Evolutionary conservation across 1,139 yeast genomes (phyloP).

Genomic region (Pichia sp.): DNA sequence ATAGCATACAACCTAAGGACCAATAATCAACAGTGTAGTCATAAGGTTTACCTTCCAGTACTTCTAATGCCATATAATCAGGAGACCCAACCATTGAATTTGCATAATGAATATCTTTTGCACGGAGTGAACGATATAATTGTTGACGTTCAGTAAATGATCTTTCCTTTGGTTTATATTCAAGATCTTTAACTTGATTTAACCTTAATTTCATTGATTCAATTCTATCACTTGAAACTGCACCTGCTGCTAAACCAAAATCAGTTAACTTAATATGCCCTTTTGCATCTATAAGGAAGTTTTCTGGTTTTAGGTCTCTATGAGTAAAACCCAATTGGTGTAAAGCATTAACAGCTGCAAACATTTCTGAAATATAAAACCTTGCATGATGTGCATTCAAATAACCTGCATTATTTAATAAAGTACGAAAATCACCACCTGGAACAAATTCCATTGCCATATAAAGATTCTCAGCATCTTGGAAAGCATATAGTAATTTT

Average conservation of each 20-base stretch:
- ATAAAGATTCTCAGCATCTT: slow-evolving; percentile 82
- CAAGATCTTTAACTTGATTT: slow-evolving; percentile 70
- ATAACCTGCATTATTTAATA: slow-evolving; percentile 87
- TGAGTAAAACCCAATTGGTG: slow-evolving; percentile 96
- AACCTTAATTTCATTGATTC: slow-evolving; percentile 87
- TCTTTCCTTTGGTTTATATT: slow-evolving; percentile 66
- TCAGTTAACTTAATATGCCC: slow-evolving; percentile 97
- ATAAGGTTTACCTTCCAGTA: slow-evolving; percentile 86
- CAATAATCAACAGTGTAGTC: slow-evolving; percentile 97
- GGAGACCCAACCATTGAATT: slow-evolving; percentile 97
- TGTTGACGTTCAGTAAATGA: slow-evolving; percentile 85
- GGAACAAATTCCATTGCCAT: slow-evolving; percentile 99
- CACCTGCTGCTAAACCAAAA: slow-evolving; percentile 96
- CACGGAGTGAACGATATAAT: slow-evolving; percentile 70
- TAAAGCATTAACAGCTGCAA: slow-evolving; percentile 84
- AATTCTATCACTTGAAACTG: slow-evolving; percentile 86
- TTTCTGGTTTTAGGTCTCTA: slow-evolving; percentile 96
- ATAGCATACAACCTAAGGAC: slow-evolving; percentile 95
- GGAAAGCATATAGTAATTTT: slow-evolving; percentile 88
- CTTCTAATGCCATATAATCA: slow-evolving; percentile 98
- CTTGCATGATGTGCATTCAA: slow-evolving; percentile 93
- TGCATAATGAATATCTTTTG: slow-evolving; percentile 68
- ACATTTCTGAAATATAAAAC: slow-evolving; percentile 94
- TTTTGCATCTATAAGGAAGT: slow-evolving; percentile 85
- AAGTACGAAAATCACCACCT: slow-evolving; percentile 96